Percentiles rank a stretch among this genome's conserved stretches.
phyloP scores from a whole-genome alignment of 108 stramenopile species.

The Cylindrotheca fusiformis region DNA sequence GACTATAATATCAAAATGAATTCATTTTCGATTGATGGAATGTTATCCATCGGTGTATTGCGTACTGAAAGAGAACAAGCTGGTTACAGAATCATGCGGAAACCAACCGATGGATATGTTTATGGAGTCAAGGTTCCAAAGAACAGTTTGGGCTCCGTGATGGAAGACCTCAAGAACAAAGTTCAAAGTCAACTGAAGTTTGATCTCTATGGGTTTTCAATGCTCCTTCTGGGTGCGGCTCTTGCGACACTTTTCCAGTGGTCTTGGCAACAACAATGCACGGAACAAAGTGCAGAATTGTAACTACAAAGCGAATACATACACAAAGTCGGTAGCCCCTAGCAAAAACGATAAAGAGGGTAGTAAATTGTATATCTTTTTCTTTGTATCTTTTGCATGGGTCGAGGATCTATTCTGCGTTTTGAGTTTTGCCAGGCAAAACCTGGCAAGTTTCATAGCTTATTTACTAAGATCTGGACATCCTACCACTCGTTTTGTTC shows the following conservation, averaged over 20 bases:
- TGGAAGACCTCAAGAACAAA: background rate
- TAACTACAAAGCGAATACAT: no score
- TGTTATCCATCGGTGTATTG: constrained; percentile 32
- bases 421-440: no score
- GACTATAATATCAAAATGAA: constrained; percentile 41
- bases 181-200: background rate
- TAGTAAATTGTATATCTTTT: no score
- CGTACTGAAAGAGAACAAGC: background rate
- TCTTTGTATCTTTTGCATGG: no score
- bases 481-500: no score
- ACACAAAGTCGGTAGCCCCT: no score
- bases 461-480: no score
- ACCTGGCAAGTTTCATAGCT: no score
- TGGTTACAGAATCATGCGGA: constrained; percentile 5
- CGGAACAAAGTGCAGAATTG: no score
- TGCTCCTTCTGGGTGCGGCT: background rate
- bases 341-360: no score
- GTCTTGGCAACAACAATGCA: background rate
- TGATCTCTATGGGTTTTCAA: background rate
- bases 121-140: constrained; percentile 19
- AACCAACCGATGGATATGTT: constrained; percentile 27
- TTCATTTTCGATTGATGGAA: constrained; percentile 50
- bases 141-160: background rate
- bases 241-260: background rate
- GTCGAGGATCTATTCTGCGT: no score